Evolutionary conservation across 352 stramenopile species (phyloP).

Genomic region (Globisporangium nodosum): DNA sequence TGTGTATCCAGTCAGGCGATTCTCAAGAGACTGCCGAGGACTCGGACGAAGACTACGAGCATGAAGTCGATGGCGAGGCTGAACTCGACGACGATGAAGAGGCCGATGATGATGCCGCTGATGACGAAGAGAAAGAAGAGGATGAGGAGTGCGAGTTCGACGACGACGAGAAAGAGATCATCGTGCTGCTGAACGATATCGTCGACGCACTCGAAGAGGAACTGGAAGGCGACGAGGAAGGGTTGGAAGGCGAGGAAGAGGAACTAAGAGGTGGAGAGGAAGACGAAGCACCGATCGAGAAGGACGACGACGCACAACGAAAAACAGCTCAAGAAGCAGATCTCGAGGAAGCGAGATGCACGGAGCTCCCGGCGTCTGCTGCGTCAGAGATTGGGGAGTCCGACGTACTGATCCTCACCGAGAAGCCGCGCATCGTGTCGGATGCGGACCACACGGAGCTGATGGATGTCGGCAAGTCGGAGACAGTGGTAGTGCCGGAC

Average conservation of each 20-base stretch:
- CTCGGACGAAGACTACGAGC: neutral
- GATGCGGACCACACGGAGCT: no score
- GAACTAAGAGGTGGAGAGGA: conserved; percentile 1
- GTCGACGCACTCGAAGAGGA: conserved; percentile 8
- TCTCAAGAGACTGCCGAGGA: neutral
- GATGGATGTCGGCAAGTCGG: conserved; percentile 20
- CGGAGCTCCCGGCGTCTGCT: no score
- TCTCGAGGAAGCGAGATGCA: no score
- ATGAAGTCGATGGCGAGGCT: conserved; percentile 12
- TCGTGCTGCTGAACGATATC: conserved; percentile 21
- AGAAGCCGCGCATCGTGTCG: no score
- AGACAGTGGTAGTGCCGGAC: conserved; percentile 10
- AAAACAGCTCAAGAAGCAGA: no score
- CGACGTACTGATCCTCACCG: no score
- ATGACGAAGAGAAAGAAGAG: neutral
- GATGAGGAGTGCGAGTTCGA: conserved; percentile 8
- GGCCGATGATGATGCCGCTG: conserved; percentile 7
- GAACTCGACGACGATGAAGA: conserved; percentile 9
- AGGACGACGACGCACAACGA: no score
- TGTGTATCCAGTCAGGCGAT: neutral
- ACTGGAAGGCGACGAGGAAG: conserved; percentile 12
- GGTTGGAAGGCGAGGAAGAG: conserved; percentile 11
- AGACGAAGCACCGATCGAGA: no score
- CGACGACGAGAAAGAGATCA: conserved; percentile 20
- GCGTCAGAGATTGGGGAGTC: no score